Conservation (phyloP, 345 rosid genomes). For the Camelina neglecta region DNA sequence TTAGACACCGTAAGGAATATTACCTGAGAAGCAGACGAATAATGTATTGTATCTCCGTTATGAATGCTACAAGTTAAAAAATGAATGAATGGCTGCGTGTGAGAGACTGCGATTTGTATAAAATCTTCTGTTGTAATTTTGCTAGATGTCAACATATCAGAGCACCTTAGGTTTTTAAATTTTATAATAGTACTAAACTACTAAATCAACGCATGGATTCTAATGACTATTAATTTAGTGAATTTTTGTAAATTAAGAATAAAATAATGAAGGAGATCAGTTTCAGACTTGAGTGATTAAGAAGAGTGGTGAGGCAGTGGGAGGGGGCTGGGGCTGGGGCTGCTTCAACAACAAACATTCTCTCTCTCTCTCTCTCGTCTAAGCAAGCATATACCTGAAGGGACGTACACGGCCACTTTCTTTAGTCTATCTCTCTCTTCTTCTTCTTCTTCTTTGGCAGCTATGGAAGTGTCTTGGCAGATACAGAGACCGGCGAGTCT, state of each 20-base stretch:
- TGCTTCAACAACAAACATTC: slow-evolving; percentile 37
- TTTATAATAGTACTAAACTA: background rate
- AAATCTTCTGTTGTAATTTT: slow-evolving; percentile 1
- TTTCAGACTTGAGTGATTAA: slow-evolving; percentile 33
- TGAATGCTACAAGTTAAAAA: background rate
- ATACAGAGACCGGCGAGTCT: slow-evolving; percentile 57
- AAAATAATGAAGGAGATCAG: slow-evolving; percentile 24
- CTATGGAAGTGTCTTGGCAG: slow-evolving; percentile 74
- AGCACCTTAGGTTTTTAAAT: background rate
- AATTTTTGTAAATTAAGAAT: background rate
- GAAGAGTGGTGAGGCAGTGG: slow-evolving; percentile 41
- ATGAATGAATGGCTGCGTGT: slow-evolving; percentile 13
- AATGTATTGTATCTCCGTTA: background rate
- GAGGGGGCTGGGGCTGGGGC: slow-evolving; percentile 20
- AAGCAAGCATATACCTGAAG: slow-evolving; percentile 7
- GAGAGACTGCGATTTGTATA: slow-evolving; percentile 3
- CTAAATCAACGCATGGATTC: slow-evolving; percentile 22
- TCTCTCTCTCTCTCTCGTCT: background rate
- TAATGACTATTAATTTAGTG: background rate
- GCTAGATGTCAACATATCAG: background rate
- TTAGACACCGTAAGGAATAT: background rate
- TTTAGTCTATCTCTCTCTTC: background rate
- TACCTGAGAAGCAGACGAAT: background rate
- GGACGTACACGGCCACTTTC: slow-evolving; percentile 8
- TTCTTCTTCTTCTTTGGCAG: slow-evolving; percentile 14